A percentile compares a stretch with the other conserved stretches of the same genome.
These are phyloP conservation scores for Mollisiaceae sp. DNA, from an alignment of 2,329 filamentous ascomycete genomes.

Conservation along the genomic window DNA sequence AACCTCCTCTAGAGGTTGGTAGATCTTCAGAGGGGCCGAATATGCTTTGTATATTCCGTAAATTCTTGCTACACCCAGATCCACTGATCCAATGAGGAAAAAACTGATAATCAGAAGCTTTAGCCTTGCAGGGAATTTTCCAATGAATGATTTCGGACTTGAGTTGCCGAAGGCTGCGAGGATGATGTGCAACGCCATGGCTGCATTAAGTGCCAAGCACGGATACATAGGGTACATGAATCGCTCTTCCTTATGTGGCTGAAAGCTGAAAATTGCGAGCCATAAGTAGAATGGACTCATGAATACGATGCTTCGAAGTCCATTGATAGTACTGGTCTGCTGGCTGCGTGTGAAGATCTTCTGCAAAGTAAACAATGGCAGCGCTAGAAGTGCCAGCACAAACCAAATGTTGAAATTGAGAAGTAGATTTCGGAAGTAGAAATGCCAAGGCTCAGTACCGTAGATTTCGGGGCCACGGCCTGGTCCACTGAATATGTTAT, in stretches of 20 bases:
- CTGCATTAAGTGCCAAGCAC: slow-evolving; percentile 85
- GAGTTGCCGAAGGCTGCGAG: slow-evolving; percentile 75
- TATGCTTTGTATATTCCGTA: slow-evolving; percentile 82
- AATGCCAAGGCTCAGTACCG: slow-evolving; percentile 95
- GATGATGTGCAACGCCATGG: slow-evolving; percentile 81
- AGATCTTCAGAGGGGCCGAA: slow-evolving; percentile 76
- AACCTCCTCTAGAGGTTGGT: slow-evolving; percentile 66
- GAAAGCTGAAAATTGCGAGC: slow-evolving; percentile 87
- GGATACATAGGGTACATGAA: slow-evolving; percentile 99
- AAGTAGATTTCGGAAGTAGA: slow-evolving; percentile 88
- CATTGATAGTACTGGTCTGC: slow-evolving; percentile 66
- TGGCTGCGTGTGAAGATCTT: slow-evolving; percentile 66
- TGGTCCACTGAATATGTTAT: slow-evolving; percentile 87
- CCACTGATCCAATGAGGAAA: slow-evolving; percentile 66
- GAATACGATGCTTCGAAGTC: slow-evolving; percentile 78
- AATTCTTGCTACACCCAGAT: slow-evolving; percentile 72
- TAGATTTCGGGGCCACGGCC: slow-evolving; percentile 88
- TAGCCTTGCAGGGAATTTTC: slow-evolving; percentile 75
- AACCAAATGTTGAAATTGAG: slow-evolving; percentile 98
- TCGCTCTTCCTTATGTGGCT: slow-evolving; percentile 96
- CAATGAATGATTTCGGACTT: slow-evolving; percentile 68
- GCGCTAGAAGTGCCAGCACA: slow-evolving; percentile 72
- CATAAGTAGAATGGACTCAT: slow-evolving; percentile 91
- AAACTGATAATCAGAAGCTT: slow-evolving; percentile 69
- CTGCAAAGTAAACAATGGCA: slow-evolving; percentile 78